These are phyloP conservation scores for Plasmodium chabaudi DNA, from an alignment of 169 alveolate genomes.

Conservation along the genomic window DNA sequence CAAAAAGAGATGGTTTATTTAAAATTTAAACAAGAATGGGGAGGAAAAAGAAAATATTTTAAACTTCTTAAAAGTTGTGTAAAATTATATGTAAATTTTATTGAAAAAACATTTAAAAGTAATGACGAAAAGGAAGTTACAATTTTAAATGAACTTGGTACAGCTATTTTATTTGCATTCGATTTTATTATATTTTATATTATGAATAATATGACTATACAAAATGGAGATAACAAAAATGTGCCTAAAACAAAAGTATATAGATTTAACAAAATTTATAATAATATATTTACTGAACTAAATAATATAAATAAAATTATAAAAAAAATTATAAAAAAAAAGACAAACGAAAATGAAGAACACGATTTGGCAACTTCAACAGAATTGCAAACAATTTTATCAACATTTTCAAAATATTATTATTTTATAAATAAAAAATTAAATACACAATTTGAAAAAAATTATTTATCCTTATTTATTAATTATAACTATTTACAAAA, in stretches of 20 bases:
- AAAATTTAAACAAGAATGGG: constrained; percentile 4
- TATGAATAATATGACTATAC: not conserved
- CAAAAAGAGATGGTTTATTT: constrained; percentile 3
- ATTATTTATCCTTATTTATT: constrained; percentile 15
- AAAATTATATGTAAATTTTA: constrained; percentile 11
- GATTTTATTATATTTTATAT: constrained; percentile 34
- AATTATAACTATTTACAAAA: constrained; percentile 13
- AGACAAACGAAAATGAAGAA: not conserved
- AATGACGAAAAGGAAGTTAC: not conserved
- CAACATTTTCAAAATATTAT: constrained; percentile 24
- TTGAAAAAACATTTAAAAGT: not conserved
- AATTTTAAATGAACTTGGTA: constrained; percentile 14
- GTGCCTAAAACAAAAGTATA: constrained; percentile 4
- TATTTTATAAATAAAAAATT: not conserved
- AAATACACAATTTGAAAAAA: constrained; percentile 10
- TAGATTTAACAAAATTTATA: constrained; percentile 9
- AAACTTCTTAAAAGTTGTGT: constrained; percentile 19
- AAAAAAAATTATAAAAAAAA: not conserved
- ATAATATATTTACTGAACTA: not conserved
- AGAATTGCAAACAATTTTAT: constrained; percentile 4
- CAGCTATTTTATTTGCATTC: constrained; percentile 21
- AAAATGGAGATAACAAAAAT: not conserved
- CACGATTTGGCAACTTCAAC: too few relatives aligned
- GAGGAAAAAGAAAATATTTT: constrained; percentile 47
- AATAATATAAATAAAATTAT: not conserved